Evolutionary conservation across 176 grass and related monocot species (phyloP).

Genomic region (Zoysia pacifica): DNA sequence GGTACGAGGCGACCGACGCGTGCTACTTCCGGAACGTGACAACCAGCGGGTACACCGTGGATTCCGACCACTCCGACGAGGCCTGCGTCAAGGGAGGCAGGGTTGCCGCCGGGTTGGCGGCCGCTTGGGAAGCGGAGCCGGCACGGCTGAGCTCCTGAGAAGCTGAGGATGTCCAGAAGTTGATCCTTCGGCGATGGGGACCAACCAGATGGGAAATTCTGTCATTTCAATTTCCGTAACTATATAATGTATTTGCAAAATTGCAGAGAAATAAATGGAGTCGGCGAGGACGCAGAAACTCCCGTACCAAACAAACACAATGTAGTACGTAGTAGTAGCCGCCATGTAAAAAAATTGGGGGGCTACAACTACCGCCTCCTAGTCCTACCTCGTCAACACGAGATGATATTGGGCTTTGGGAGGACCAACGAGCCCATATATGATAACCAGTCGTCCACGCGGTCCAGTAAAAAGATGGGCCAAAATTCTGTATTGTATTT

Average conservation of each 20-base stretch:
- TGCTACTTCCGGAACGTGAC: constrained; percentile 67
- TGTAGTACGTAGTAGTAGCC: too few relatives aligned
- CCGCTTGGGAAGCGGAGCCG: not conserved
- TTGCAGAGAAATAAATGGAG: too few relatives aligned
- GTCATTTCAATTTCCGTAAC: not conserved
- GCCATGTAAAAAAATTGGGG: too few relatives aligned
- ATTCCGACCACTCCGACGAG: constrained; percentile 45
- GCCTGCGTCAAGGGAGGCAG: constrained; percentile 37
- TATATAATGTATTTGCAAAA: not conserved
- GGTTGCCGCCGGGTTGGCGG: not conserved
- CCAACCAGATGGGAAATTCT: not conserved
- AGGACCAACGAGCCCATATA: too few relatives aligned
- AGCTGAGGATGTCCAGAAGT: not conserved
- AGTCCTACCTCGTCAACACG: too few relatives aligned
- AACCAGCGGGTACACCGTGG: constrained; percentile 38
- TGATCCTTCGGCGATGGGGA: not conserved
- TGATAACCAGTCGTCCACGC: too few relatives aligned
- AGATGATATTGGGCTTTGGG: too few relatives aligned
- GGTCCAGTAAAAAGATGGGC: too few relatives aligned
- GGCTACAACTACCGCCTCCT: too few relatives aligned
- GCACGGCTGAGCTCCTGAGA: constrained; percentile 15
- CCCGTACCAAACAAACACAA: too few relatives aligned
- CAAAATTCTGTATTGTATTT: too few relatives aligned
- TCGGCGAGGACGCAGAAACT: too few relatives aligned
- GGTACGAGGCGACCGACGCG: constrained; percentile 55